Evolutionary conservation across 148 eudicot species (phyloP).

Genomic region (Chenopodium suecicum): DNA sequence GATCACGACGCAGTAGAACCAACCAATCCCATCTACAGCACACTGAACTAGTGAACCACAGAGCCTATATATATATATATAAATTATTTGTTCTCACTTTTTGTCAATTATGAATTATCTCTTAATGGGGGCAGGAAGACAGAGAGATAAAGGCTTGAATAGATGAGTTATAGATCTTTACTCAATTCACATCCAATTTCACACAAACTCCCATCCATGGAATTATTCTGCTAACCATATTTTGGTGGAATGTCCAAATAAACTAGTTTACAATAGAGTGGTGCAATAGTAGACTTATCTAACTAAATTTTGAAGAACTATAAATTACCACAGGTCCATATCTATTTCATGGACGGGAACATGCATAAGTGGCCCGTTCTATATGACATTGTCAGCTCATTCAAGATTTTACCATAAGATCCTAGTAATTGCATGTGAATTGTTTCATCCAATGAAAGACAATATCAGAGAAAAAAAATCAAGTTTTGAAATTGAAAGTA

Average conservation of each 20-base stretch:
- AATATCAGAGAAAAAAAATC: not conserved
- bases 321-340: not conserved
- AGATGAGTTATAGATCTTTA: not conserved
- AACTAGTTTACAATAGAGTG: not conserved
- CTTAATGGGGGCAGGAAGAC: not conserved
- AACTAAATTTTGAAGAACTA: not conserved
- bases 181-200: not conserved
- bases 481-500: not conserved
- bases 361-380: not conserved
- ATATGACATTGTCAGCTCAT: not conserved
- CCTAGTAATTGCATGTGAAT: not conserved
- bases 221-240: not conserved
- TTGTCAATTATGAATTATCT: not conserved
- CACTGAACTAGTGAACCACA: not conserved
- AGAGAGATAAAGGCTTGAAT: not conserved
- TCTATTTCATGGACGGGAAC: not conserved
- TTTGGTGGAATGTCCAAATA: not conserved
- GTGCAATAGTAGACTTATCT: not conserved
- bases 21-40: not conserved
- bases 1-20: not conserved
- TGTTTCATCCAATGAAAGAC: not conserved
- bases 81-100: too few relatives aligned
- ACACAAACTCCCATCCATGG: not conserved
- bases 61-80: too few relatives aligned
- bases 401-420: not conserved